Evolutionary conservation across 306 rosid species (phyloP).

Genomic region (Quercus wislizeni): DNA sequence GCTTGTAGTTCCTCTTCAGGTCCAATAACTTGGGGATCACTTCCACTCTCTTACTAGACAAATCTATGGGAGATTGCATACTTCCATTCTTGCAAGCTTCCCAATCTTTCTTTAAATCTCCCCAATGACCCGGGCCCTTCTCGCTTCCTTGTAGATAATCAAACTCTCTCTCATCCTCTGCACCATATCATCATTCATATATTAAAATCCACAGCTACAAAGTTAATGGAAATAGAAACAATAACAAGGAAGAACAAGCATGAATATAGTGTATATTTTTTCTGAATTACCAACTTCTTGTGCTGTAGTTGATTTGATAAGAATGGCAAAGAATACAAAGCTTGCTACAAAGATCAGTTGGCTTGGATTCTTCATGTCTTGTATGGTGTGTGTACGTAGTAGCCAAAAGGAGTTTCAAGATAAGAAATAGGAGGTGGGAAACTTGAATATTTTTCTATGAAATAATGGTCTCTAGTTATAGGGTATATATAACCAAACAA

Average conservation of each 20-base stretch:
- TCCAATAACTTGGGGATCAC: constrained; percentile 32
- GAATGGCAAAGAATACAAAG: constrained; percentile 9
- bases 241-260: background rate
- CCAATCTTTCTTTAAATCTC: constrained; percentile 59
- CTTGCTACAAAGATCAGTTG: constrained; percentile 5
- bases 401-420: background rate
- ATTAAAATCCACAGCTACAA: background rate
- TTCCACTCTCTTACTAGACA: constrained; percentile 37
- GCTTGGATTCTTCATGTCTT: constrained; percentile 39
- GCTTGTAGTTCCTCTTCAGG: constrained; percentile 32
- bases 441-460: background rate
- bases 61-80: constrained; percentile 73
- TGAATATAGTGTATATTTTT: background rate
- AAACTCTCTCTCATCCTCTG: constrained; percentile 64
- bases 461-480: background rate
- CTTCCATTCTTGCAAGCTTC: constrained; percentile 46
- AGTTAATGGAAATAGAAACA: background rate
- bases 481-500: background rate
- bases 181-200: constrained; percentile 5
- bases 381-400: background rate
- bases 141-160: constrained; percentile 43
- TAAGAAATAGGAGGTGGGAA: background rate
- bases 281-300: constrained; percentile 67
- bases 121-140: constrained; percentile 62
- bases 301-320: constrained; percentile 29